phyloP scores from a whole-genome alignment of 192 early-diverging fungal genomes.

The Radiomyces spectabilis region DNA sequence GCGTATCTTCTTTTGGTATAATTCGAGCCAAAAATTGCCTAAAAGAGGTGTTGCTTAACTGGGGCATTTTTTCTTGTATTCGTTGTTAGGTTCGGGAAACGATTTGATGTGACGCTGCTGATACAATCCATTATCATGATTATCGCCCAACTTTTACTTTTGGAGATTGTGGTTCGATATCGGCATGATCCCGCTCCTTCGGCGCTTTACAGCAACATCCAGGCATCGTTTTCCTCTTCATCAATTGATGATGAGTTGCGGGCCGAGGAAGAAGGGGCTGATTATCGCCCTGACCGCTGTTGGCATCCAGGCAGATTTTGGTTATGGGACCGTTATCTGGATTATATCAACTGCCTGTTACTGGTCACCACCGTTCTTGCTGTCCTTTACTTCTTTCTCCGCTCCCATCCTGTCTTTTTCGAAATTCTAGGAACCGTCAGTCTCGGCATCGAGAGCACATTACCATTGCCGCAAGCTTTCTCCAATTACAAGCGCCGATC shows the following conservation, averaged over 20 bases:
- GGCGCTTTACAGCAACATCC: slow-evolving; percentile 9
- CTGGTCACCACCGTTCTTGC: slow-evolving; percentile 9
- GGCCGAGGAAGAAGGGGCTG: background rate
- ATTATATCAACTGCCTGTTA: slow-evolving; percentile 29
- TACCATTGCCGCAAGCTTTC: slow-evolving; percentile 50
- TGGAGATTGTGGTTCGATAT: slow-evolving; percentile 37
- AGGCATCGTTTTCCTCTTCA: background rate
- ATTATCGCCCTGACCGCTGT: slow-evolving; percentile 11
- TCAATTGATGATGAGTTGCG: slow-evolving; percentile 1
- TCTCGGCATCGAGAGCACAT: slow-evolving; percentile 48
- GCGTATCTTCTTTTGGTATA: slow-evolving; percentile 36
- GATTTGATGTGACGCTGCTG: slow-evolving; percentile 44
- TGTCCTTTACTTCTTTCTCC: slow-evolving; percentile 21
- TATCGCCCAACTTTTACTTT: slow-evolving; percentile 37
- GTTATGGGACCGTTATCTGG: slow-evolving; percentile 30
- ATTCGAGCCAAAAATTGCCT: background rate
- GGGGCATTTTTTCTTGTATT: background rate
- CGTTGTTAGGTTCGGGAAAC: slow-evolving; percentile 27
- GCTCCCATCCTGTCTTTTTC: slow-evolving; percentile 16
- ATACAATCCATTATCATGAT: slow-evolving; percentile 52
- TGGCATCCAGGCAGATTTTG: slow-evolving; percentile 22
- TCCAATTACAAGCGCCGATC: slow-evolving; percentile 36
- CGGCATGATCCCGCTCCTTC: slow-evolving; percentile 25
- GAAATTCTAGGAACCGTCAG: slow-evolving; percentile 31
- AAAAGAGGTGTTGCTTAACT: background rate